Evolutionary conservation across 352 stramenopile genomes (phyloP).

Genomic region (Pythium insidiosum): DNA sequence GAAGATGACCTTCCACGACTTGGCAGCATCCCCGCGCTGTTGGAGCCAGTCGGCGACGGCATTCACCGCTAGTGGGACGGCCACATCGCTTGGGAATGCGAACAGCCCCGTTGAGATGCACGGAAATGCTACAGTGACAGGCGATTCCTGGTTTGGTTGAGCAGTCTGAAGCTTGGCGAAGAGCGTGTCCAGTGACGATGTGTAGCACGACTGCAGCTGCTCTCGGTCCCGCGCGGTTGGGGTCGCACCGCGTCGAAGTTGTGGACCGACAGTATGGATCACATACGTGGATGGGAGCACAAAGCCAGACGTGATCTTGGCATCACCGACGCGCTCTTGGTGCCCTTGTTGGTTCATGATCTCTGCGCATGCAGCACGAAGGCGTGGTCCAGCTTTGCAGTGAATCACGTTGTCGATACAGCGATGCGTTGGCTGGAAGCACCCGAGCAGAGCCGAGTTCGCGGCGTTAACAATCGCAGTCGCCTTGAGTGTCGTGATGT

Average conservation of each 20-base stretch:
- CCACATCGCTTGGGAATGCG: slow-evolving; percentile 46
- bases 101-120: slow-evolving; percentile 69
- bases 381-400: slow-evolving; percentile 38
- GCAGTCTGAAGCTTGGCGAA: slow-evolving; percentile 23
- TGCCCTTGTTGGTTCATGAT: slow-evolving; percentile 31
- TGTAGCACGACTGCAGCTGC: slow-evolving; percentile 42
- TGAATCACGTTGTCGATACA: slow-evolving; percentile 79
- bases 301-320: slow-evolving; percentile 56
- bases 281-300: slow-evolving; percentile 38
- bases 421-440: slow-evolving; percentile 57
- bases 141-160: not conserved
- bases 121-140: slow-evolving; percentile 39
- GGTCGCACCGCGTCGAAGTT: slow-evolving; percentile 23
- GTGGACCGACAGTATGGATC: slow-evolving; percentile 54
- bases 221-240: slow-evolving; percentile 17
- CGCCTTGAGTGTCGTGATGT: slow-evolving; percentile 51
- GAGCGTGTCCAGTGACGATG: slow-evolving; percentile 32
- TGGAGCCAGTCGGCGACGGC: slow-evolving; percentile 46
- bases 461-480: slow-evolving; percentile 66
- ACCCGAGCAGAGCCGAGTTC: slow-evolving; percentile 55
- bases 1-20: slow-evolving; percentile 52
- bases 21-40: slow-evolving; percentile 17
- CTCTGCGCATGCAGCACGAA: slow-evolving; percentile 42
- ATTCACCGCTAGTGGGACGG: slow-evolving; percentile 32
- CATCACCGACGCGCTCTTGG: slow-evolving; percentile 27